phyloP scores from a whole-genome alignment of 2,329 filamentous ascomycete species.

The Keithomyces neogunnii region DNA sequence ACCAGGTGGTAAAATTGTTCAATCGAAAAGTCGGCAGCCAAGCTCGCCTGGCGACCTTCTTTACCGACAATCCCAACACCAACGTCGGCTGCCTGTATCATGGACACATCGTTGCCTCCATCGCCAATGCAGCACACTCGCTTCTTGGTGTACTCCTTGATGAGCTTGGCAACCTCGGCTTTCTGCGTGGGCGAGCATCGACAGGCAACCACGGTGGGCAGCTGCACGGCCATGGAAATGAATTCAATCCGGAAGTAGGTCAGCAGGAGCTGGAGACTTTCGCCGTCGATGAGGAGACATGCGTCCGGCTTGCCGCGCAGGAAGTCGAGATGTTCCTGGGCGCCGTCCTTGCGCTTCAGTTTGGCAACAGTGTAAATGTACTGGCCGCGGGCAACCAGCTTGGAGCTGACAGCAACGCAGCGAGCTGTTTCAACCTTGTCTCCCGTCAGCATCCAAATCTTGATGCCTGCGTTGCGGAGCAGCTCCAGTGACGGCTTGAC shows the following conservation, averaged over 20 bases:
- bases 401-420: constrained; percentile 91
- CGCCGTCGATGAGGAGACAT: constrained; percentile 89
- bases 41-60: constrained; percentile 86
- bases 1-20: constrained; percentile 92
- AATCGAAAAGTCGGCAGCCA: constrained; percentile 95
- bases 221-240: constrained; percentile 74
- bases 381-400: constrained; percentile 86
- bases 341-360: constrained; percentile 72
- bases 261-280: constrained; percentile 77
- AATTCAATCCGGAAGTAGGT: constrained; percentile 77
- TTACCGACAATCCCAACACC: constrained; percentile 98
- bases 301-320: constrained; percentile 78
- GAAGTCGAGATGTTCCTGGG: constrained; percentile 82
- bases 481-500: constrained; percentile 94
- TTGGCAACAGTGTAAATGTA: constrained; percentile 92
- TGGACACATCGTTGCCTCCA: constrained; percentile 95
- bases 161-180: constrained; percentile 84
- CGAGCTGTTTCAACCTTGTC: constrained; percentile 98
- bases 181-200: constrained; percentile 97
- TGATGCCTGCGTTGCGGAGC: constrained; percentile 92
- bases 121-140: constrained; percentile 96
- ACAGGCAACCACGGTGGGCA: constrained; percentile 91
- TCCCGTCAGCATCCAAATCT: constrained; percentile 99
- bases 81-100: constrained; percentile 98
- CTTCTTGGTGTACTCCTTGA: constrained; percentile 86